Conservation (phyloP, 495 filamentous ascomycete genomes). For the Xylaria palmicola region DNA sequence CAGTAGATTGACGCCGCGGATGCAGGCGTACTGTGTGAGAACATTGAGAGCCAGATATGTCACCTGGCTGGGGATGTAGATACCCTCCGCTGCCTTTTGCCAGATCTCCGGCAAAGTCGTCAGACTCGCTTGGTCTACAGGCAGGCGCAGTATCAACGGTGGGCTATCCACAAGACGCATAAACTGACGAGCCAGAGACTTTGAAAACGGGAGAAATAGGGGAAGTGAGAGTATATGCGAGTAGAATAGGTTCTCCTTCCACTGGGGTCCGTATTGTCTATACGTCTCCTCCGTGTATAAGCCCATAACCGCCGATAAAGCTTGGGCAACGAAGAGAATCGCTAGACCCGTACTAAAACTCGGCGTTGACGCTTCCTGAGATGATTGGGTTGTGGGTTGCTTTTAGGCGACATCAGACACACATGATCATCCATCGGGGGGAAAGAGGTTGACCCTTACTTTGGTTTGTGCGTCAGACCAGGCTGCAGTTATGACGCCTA, state of each 20-base stretch:
- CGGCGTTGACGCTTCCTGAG: slow-evolving; percentile 28
- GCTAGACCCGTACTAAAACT: slow-evolving; percentile 72
- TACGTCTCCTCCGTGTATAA: slow-evolving; percentile 92
- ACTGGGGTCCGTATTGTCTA: slow-evolving; percentile 78
- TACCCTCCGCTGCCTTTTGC: slow-evolving; percentile 32
- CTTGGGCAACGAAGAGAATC: slow-evolving; percentile 84
- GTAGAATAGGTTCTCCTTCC: slow-evolving; percentile 97
- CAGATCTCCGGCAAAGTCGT: slow-evolving; percentile 26
- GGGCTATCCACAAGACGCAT: slow-evolving; percentile 48
- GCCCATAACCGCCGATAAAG: slow-evolving; percentile 91
- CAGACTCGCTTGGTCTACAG: slow-evolving; percentile 31
- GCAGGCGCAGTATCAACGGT: slow-evolving; percentile 42
- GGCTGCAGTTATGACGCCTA: slow-evolving; percentile 82
- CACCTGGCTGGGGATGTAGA: slow-evolving; percentile 66
- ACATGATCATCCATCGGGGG: slow-evolving; percentile 13
- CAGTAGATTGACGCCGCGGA: slow-evolving; percentile 89
- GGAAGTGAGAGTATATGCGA: slow-evolving; percentile 78
- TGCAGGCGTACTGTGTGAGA: slow-evolving; percentile 89
- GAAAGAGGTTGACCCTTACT: slow-evolving; percentile 46
- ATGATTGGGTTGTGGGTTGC: slow-evolving; percentile 28
- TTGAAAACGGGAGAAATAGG: slow-evolving; percentile 57
- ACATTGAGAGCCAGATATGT: slow-evolving; percentile 76
- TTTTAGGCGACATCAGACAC: slow-evolving; percentile 25
- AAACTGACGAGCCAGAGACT: slow-evolving; percentile 51
- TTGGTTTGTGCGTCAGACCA: slow-evolving; percentile 84